Evolutionary conservation across 2,329 filamentous ascomycete species (phyloP).

Genomic region (Sclerotinia borealis): DNA sequence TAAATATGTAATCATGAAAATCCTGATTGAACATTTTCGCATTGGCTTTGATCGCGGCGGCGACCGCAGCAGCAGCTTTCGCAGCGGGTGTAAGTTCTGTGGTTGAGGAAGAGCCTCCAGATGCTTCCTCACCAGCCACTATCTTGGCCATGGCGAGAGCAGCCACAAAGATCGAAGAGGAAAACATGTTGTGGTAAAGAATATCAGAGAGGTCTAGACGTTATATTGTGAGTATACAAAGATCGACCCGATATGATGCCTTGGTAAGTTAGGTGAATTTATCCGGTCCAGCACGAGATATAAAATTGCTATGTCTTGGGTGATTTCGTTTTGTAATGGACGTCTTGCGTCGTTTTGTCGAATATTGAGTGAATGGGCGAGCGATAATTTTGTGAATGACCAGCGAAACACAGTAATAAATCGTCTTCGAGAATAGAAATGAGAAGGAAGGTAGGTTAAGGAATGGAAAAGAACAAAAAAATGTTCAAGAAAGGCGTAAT

Average conservation of each 20-base stretch:
- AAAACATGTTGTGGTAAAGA: slow-evolving; percentile 20
- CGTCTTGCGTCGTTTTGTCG: slow-evolving; percentile 10
- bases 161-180: slow-evolving; percentile 18
- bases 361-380: background rate
- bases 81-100: background rate
- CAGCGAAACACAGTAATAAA: slow-evolving; percentile 8
- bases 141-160: slow-evolving; percentile 21
- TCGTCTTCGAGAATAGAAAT: background rate
- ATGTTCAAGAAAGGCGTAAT: background rate
- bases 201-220: background rate
- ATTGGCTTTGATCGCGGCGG: slow-evolving; percentile 17
- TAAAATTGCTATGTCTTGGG: background rate
- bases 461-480: slow-evolving; percentile 9
- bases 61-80: slow-evolving; percentile 16
- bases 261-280: background rate
- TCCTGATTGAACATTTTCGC: slow-evolving; percentile 40
- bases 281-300: background rate
- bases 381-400: slow-evolving; percentile 13
- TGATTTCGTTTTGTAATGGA: background rate
- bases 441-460: background rate
- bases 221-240: background rate
- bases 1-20: slow-evolving; percentile 54
- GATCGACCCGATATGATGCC: background rate
- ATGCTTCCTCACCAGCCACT: slow-evolving; percentile 14
- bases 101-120: slow-evolving; percentile 14